Conservation (phyloP, 2,329 filamentous ascomycete genomes). For the Colletotrichum sp. region DNA sequence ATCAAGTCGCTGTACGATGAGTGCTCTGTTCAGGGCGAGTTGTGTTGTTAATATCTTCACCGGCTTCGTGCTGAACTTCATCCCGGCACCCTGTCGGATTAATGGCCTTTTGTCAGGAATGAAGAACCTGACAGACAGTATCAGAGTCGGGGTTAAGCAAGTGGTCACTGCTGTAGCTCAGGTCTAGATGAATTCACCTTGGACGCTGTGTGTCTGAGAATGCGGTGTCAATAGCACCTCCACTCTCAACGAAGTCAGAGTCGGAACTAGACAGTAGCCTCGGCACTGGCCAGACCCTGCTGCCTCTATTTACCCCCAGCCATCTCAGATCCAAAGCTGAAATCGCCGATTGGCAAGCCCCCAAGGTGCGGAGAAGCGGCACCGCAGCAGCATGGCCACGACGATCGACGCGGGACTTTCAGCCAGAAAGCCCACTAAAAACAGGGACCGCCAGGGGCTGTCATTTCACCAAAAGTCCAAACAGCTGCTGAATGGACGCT, state of each 20-base stretch:
- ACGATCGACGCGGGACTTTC: not conserved
- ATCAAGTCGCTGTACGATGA: not conserved
- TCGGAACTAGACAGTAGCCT: not conserved
- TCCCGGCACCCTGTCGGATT: too few relatives aligned
- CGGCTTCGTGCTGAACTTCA: too few relatives aligned
- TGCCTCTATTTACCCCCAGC: not conserved
- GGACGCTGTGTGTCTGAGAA: not conserved
- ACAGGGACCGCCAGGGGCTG: not conserved
- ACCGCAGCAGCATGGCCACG: not conserved
- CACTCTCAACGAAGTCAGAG: not conserved
- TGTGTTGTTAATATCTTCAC: too few relatives aligned
- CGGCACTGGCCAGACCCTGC: not conserved
- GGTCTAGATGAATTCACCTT: too few relatives aligned
- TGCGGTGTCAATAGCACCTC: not conserved
- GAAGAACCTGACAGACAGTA: too few relatives aligned
- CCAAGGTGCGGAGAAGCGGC: not conserved
- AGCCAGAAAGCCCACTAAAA: not conserved
- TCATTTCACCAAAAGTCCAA: not conserved
- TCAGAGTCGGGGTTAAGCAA: too few relatives aligned
- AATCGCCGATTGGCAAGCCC: not conserved
- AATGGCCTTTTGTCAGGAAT: too few relatives aligned
- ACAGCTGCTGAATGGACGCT: not conserved
- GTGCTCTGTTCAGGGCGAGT: not conserved
- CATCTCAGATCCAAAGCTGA: not conserved
- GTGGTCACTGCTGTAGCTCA: too few relatives aligned